Evolutionary conservation across 1,139 yeast species (phyloP).

Genomic region (Debaryomyces singareniensis): DNA sequence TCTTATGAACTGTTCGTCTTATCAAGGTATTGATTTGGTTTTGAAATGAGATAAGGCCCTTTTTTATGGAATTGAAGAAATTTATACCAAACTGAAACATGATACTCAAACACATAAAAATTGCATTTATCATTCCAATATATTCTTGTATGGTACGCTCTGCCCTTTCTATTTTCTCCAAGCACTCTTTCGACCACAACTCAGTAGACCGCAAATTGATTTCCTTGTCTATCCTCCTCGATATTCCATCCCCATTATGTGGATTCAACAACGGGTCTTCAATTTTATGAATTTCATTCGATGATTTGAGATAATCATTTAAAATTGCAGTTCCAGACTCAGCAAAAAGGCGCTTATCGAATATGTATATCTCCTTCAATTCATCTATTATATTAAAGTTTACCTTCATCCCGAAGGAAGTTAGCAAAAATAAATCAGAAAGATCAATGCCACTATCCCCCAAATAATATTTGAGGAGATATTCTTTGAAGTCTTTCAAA

Average conservation of each 20-base stretch:
- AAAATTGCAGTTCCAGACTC: slow-evolving; percentile 9
- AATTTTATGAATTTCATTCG: slow-evolving; percentile 6
- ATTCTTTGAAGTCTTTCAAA: slow-evolving; percentile 40
- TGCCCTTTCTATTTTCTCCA: slow-evolving; percentile 13
- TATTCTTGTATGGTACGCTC: slow-evolving; percentile 16
- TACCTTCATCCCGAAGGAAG: slow-evolving; percentile 60
- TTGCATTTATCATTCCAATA: slow-evolving; percentile 26
- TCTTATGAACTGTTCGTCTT: slow-evolving; percentile 37
- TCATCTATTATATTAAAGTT: slow-evolving; percentile 46
- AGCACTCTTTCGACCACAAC: slow-evolving; percentile 22
- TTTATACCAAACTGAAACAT: slow-evolving; percentile 54
- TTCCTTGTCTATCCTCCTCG: slow-evolving; percentile 11
- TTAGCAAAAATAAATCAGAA: slow-evolving; percentile 50
- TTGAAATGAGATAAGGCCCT: slow-evolving; percentile 42
- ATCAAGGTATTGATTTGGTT: slow-evolving; percentile 42
- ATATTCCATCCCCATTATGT: slow-evolving; percentile 1
- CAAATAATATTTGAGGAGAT: slow-evolving; percentile 23
- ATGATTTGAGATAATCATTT: not conserved
- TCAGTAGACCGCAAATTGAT: slow-evolving; percentile 20
- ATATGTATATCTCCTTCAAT: slow-evolving; percentile 48
- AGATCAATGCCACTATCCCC: slow-evolving; percentile 22
- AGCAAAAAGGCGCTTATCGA: slow-evolving; percentile 49
- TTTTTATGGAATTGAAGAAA: slow-evolving; percentile 46
- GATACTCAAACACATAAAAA: slow-evolving; percentile 49
- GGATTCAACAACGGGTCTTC: slow-evolving; percentile 5